Conservation (phyloP, 805 yeast species). For the Dipodascopsis uninucleata region DNA sequence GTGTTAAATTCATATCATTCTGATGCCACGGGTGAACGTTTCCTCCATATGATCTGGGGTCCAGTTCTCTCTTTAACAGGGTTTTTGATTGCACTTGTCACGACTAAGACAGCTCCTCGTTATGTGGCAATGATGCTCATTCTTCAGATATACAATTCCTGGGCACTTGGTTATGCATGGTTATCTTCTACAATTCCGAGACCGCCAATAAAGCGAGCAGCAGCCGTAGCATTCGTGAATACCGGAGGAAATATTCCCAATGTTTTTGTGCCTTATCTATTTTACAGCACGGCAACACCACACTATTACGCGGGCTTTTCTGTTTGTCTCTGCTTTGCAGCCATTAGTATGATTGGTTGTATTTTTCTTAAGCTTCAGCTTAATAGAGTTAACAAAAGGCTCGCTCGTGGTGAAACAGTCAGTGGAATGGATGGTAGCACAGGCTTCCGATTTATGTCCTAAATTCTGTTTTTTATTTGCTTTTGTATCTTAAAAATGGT, state of each 20-base stretch:
- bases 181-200: slow-evolving; percentile 52
- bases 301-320: slow-evolving; percentile 33
- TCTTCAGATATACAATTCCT: slow-evolving; percentile 56
- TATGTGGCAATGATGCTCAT: slow-evolving; percentile 54
- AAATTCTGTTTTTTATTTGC: slow-evolving; percentile 2
- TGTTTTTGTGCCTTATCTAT: slow-evolving; percentile 32
- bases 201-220: slow-evolving; percentile 46
- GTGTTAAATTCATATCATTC: slow-evolving; percentile 22
- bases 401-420: slow-evolving; percentile 29
- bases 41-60: slow-evolving; percentile 48
- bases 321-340: slow-evolving; percentile 27
- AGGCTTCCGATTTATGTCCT: slow-evolving; percentile 30
- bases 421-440: slow-evolving; percentile 33
- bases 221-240: slow-evolving; percentile 54
- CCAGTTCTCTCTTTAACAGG: slow-evolving; percentile 44
- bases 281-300: slow-evolving; percentile 26
- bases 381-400: slow-evolving; percentile 25
- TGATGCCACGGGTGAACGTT: slow-evolving; percentile 31
- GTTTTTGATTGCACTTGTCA: slow-evolving; percentile 49
- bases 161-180: slow-evolving; percentile 53
- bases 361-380: slow-evolving; percentile 20
- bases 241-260: slow-evolving; percentile 33
- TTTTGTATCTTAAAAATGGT: too few species aligned
- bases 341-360: slow-evolving; percentile 20
- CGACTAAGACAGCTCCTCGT: slow-evolving; percentile 53